Base-by-base conservation (phyloP, 306 rosid genomes). In the Gastrolobium bilobum region DNA sequence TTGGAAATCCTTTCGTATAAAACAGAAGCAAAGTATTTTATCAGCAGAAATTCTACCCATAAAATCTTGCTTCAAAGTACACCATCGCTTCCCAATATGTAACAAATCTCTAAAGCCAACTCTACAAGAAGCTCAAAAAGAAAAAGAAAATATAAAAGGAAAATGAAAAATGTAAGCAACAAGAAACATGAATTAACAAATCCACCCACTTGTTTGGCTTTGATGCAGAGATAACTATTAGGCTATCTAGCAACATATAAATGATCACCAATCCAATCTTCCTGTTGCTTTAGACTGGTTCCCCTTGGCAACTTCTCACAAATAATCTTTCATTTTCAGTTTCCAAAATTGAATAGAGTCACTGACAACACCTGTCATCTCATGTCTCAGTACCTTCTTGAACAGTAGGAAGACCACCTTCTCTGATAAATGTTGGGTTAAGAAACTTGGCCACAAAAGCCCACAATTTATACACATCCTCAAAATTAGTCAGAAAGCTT, bases 391-490 rank as follows among this genome's bases (percentile, higher is more conserved):
- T 69, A 43, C 82, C 97, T 86, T 92, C 98, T 79, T 92, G 71
- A 62, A 94, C 97, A 26, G 93, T 88, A 37, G 92, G 87, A 79
- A 91, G 97, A 29, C 87, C 76, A 11, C 87, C 97, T 84, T 88
- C 92, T 52, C 78, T 80, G 63, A 88, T 82, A 78, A 91, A 91
- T 60, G 82, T 20, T 2, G 95, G 97, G 82, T 91, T 91, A 39
- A 94, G 95, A 86, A 94, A 94, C 83, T 91, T 94, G 0, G 94
- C 94, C 29, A 92, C 92, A 82, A 94, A 92, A 30, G 90, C 97
- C 99, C 99, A 94, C 77, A 94, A 77, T 87, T 86, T 94, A 82
- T 94, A 89, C 59, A 92, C 94, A 71, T 94, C 99, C 78, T 94
- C 99, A 83, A 92, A 94, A 88, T 94, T 92, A 71, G 95, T 88